Evolutionary conservation across 129 eudicot species (phyloP).

Genomic region (Smallanthus sonchifolius): DNA sequence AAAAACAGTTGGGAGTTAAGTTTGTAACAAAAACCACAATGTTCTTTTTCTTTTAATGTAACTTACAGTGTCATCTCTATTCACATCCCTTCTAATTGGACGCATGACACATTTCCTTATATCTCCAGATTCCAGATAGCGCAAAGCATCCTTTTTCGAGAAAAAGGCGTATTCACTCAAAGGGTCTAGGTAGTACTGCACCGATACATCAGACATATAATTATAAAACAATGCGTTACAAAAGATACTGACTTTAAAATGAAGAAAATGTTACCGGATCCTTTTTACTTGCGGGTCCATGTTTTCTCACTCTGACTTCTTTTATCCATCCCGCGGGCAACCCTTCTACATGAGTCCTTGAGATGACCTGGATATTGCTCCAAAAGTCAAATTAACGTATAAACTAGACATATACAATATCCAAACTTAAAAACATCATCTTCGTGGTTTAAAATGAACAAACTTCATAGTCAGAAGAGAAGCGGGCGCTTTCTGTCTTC

Average conservation of each 20-base stretch:
- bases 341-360: conserved; percentile 43
- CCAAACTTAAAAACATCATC: conserved; percentile 9
- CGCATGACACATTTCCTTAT: conserved; percentile 38
- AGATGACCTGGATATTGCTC: conserved; percentile 44
- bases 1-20: background rate
- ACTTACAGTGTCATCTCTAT: conserved; percentile 46
- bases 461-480: conserved; percentile 25
- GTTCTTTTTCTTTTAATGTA: background rate
- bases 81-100: conserved; percentile 41
- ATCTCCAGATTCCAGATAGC: conserved; percentile 65
- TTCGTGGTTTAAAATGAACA: conserved; percentile 19
- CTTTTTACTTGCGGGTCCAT: conserved; percentile 19
- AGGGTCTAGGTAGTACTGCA: conserved; percentile 67
- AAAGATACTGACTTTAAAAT: background rate
- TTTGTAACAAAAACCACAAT: conserved; percentile 10
- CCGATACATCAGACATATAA: background rate
- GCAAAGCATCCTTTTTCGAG: conserved; percentile 63
- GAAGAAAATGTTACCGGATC: conserved; percentile 46
- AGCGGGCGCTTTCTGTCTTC: conserved; percentile 24
- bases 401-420: background rate
- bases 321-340: conserved; percentile 79
- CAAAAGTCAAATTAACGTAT: conserved; percentile 15
- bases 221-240: background rate
- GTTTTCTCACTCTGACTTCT: conserved; percentile 50
- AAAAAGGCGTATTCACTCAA: conserved; percentile 51